A percentile compares a stretch with the other conserved stretches of the same genome.
Conservation (phyloP, 148 eudicot species). For the Rhododendron henanense region DNA sequence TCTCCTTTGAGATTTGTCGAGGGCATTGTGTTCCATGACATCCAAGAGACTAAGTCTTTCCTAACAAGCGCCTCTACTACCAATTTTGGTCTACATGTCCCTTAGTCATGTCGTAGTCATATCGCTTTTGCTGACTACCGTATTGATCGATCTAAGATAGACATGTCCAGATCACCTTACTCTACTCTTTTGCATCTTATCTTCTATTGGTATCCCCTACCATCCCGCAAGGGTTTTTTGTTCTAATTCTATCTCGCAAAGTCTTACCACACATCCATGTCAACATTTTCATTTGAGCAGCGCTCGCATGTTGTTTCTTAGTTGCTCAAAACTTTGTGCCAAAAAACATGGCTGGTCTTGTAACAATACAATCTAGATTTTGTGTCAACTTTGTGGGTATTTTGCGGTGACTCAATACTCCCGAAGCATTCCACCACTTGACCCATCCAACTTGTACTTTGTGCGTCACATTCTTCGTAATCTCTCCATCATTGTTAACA, state of each 20-base stretch:
- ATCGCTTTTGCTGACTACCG: background rate
- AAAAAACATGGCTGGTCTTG: background rate
- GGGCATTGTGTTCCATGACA: too few relatives aligned
- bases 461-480: background rate
- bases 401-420: background rate
- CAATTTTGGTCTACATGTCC: background rate
- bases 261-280: background rate
- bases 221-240: background rate
- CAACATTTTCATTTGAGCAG: background rate
- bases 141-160: background rate
- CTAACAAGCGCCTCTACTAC: background rate
- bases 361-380: background rate
- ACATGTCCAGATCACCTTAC: background rate
- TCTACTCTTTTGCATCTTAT: background rate
- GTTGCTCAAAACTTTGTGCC: background rate
- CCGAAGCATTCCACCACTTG: background rate
- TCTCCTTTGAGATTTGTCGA: background rate
- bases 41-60: background rate
- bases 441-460: background rate
- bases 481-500: background rate
- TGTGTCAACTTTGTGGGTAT: background rate
- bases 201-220: background rate
- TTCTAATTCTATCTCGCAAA: background rate
- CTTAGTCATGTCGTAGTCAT: background rate
- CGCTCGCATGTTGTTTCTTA: too few relatives aligned